Percentiles rank a stretch among this genome's conserved stretches.
phyloP scores from a whole-genome alignment of 805 yeast species.

The Myxozyma geophila region DNA sequence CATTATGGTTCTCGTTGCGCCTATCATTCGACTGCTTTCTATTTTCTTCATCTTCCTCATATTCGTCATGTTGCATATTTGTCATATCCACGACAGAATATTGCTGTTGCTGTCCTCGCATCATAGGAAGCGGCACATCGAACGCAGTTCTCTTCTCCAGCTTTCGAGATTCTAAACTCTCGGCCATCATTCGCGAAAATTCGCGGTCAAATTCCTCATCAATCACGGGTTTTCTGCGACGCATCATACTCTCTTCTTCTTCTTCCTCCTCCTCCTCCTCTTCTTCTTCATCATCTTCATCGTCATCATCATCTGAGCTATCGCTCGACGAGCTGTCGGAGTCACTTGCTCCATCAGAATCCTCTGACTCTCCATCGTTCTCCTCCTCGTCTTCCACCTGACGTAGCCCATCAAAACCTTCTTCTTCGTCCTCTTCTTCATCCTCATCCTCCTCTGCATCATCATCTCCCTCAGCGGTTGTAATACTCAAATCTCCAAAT shows the following conservation, averaged over 20 bases:
- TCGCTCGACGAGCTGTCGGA: constrained; percentile 3
- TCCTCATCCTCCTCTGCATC: constrained; percentile 5
- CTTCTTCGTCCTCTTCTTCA: constrained; percentile 24
- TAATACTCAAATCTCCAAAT: constrained; percentile 23
- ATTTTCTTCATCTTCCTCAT: background rate
- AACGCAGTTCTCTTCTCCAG: constrained; percentile 28
- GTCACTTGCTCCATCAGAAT: constrained; percentile 12
- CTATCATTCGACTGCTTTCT: no score
- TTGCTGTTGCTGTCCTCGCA: constrained; percentile 7
- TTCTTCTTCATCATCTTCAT: constrained; percentile 14
- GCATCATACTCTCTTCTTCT: constrained; percentile 13
- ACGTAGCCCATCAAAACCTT: constrained; percentile 10
- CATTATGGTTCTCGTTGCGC: background rate
- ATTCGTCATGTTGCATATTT: constrained; percentile 5
- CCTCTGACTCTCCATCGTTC: constrained; percentile 11
- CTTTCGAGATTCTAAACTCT: constrained; percentile 33
- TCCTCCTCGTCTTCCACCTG: constrained; percentile 24
- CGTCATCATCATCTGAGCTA: constrained; percentile 5
- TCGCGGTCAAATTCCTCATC: constrained; percentile 38
- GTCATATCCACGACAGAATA: constrained; percentile 28
- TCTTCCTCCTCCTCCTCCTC: constrained; percentile 24
- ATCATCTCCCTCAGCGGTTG: no score
- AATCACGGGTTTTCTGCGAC: constrained; percentile 19
- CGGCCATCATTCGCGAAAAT: constrained; percentile 35
- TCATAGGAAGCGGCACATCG: constrained; percentile 38